Base-by-base conservation (phyloP, 2,329 filamentous ascomycete genomes). In the Microascus cirrosus region DNA sequence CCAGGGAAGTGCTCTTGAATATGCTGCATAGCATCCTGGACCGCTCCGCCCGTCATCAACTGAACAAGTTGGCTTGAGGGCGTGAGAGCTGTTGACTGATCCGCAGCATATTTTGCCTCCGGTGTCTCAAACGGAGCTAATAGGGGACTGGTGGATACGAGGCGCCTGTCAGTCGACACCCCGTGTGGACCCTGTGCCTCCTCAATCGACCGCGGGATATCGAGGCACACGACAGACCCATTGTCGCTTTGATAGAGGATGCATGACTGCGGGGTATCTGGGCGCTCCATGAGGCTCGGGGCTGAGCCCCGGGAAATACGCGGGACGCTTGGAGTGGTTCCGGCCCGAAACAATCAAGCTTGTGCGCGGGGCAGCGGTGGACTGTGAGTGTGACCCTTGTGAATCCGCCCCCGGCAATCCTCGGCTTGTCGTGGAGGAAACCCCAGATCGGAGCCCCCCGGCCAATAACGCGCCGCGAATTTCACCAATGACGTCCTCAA, bases 201-300 rank as follows among this genome's bases (percentile, higher is more conserved):
- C 62, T 87, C 84, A 45, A 91, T 80, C 1, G 88, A 89, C 20
- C 76, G 73, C 25, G 88, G 87, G 53, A 90, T 80, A 65, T 92
- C 88, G 56, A 91, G 68, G 28, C 90, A 68, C 24, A 82, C 73
- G 57, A 85, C 69, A 53, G 78, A 74, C 54, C 70, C 65, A 62
- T 70, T 66, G 5, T 53, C 45, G 61, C 60, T 69, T 54, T 67
- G 64, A 59, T 66, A 74, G 56, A 74, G 65, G 25, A 72, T 59
- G 20, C 68, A 70, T 2, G 67, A 63, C 13, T 60, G 51, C 32
- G 45, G 55, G 55, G 55, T 32, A 35, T 28, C 28, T 56, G 11
- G 50, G 18, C 48, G 28, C 13, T 57, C 28, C 45, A 39, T 52
- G 22, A 35, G 20, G 22, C 34, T 32, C 11, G 28, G 32, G 55